Evolutionary conservation across 2,329 filamentous ascomycete genomes (phyloP), one percentile per base, ranked within the genome.

Genomic region (Fusarium longipes): DNA sequence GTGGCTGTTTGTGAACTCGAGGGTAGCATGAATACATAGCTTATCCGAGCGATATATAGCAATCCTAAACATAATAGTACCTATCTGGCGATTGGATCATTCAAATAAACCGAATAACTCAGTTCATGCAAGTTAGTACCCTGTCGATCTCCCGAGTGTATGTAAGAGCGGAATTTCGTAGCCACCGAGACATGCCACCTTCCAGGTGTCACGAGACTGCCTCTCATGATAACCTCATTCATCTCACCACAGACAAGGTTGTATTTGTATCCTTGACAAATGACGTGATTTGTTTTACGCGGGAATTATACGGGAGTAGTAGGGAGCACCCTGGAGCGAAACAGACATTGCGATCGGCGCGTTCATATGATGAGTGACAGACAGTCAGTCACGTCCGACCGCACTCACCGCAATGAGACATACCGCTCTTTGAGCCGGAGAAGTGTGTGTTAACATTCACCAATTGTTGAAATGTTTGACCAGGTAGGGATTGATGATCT

Each of bases 261-360:
- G 12, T 8, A 5, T 20, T 38, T 49, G 9, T 17, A 2, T 11
- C 4, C 3, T 27, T 6, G 24, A 20, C 15, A 7, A 8, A 25
- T 14, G 11, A 40, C 17, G 4, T n/a, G 7, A 18, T 9, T 25
- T 14, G 8, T 29, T 18, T 29, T 30, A 11, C 22, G 12, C 8
- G 20, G 8, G 14, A 32, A 6, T 4, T 11, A 24, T 11, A 24
- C 9, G 17, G 10, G 20, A 4, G n/a, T n/a, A n/a, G n/a, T n/a
- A n/a, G n/a, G 7, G 15, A 22, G 24, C 12, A 8, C 12, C 11
- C 18, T 39, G 33, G n/a, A 6, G 36, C 11, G 15, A 30, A 14
- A 52, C 14, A 24, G n/a, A 52, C 15, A 52, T 57, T 42, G n/a
- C 17, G 36, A 57, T 57, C 53, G 24, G 18, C 29, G 18, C 20